Percentiles rank a stretch among this genome's conserved stretches.
Conservation (phyloP, 352 stramenopile species). For the Globisporangium abappressorium region DNA sequence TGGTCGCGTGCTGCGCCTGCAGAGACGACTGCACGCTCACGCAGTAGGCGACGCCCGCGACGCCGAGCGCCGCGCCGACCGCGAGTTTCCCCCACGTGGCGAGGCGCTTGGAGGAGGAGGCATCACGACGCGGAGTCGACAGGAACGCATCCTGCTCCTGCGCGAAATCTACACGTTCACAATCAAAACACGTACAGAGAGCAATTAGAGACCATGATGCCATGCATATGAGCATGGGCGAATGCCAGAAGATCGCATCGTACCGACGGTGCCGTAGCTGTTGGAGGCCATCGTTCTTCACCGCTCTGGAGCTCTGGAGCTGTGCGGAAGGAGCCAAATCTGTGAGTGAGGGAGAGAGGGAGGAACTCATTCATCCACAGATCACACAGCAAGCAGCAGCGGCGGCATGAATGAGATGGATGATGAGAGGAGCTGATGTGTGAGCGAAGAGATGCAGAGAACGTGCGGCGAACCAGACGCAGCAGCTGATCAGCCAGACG, state of each 20-base stretch:
- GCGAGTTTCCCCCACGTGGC: constrained; percentile 31
- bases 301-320: neutral
- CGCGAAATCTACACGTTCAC: constrained; percentile 18
- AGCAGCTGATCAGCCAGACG: neutral
- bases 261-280: constrained; percentile 15
- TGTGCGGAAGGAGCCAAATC: neutral
- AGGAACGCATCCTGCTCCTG: constrained; percentile 25
- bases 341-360: neutral
- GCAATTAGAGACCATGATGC: neutral
- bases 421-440: constrained; percentile 3
- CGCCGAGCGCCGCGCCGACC: constrained; percentile 29
- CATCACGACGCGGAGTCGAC: neutral
- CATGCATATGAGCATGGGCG: neutral
- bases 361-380: neutral
- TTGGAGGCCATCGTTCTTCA: constrained; percentile 7
- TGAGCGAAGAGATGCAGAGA: constrained; percentile 1
- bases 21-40: constrained; percentile 41
- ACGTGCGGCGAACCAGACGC: constrained; percentile 5
- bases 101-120: neutral
- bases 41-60: constrained; percentile 32
- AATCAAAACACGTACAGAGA: neutral
- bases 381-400: neutral
- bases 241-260: neutral
- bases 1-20: constrained; percentile 27
- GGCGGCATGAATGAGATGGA: neutral